Conservation (phyloP, 2,329 filamentous ascomycete species). For the Grosmannia serpens region DNA sequence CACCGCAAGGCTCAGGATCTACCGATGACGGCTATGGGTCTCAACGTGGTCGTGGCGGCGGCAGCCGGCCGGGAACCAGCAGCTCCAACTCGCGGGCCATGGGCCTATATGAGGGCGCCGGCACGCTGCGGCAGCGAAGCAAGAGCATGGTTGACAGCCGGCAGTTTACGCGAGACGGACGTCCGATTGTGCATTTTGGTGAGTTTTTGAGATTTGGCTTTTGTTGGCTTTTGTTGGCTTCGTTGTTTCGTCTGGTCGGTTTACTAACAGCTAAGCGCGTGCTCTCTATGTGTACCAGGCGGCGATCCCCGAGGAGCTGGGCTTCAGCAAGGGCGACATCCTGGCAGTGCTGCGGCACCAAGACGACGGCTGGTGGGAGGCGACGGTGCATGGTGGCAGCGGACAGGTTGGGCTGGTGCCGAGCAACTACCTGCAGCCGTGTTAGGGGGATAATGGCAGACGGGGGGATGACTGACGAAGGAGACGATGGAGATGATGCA, state of each 20-base stretch:
- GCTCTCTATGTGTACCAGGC: constrained; percentile 91
- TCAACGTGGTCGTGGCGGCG: constrained; percentile 34
- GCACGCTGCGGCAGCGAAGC: constrained; percentile 47
- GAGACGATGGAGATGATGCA: too few relatives aligned
- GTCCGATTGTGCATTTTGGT: constrained; percentile 89
- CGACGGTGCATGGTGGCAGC: constrained; percentile 66
- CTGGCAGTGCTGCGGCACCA: constrained; percentile 81
- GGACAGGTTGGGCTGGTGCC: constrained; percentile 51
- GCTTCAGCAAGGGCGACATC: constrained; percentile 85
- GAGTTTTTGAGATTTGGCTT: constrained; percentile 32
- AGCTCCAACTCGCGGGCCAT: constrained; percentile 32
- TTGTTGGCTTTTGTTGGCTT: not conserved
- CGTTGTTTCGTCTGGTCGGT: constrained; percentile 2
- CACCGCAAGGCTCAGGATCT: constrained; percentile 23
- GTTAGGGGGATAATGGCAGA: constrained; percentile 18
- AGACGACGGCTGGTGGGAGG: constrained; percentile 99
- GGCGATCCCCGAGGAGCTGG: constrained; percentile 88
- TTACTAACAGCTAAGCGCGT: constrained; percentile 47
- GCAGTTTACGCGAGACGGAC: constrained; percentile 75
- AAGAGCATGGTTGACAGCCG: constrained; percentile 77
- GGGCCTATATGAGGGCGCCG: constrained; percentile 43
- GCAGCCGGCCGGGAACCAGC: constrained; percentile 34
- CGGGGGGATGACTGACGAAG: too few relatives aligned
- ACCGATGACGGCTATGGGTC: constrained; percentile 47
- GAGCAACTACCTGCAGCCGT: constrained; percentile 54